Percentiles rank a stretch among this genome's conserved stretches.
phyloP scores from a whole-genome alignment of 1,139 yeast species.

The Trichomonascaceae sp. region DNA sequence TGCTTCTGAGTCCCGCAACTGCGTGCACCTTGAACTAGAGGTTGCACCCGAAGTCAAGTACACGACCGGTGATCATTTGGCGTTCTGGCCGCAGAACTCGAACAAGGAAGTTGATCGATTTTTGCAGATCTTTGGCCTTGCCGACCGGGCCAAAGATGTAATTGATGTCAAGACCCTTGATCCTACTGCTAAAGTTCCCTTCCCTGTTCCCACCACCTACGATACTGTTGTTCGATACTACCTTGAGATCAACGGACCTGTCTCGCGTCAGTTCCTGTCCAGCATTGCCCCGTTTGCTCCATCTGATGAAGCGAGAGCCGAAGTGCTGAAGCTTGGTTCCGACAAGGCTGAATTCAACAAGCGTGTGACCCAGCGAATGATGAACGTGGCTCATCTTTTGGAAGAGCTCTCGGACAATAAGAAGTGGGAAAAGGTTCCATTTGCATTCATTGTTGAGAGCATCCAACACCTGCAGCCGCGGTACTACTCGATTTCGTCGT shows the following conservation, averaged over 20 bases:
- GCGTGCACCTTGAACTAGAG: constrained; percentile 88
- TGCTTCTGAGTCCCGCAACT: constrained; percentile 50
- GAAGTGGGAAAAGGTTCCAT: constrained; percentile 68
- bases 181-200: constrained; percentile 60
- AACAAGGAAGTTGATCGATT: constrained; percentile 59
- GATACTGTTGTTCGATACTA: constrained; percentile 79
- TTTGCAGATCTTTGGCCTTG: constrained; percentile 48
- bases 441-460: constrained; percentile 71
- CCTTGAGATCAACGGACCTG: constrained; percentile 84
- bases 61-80: constrained; percentile 92
- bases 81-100: constrained; percentile 87
- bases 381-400: constrained; percentile 70
- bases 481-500: constrained; percentile 91
- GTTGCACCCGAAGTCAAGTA: constrained; percentile 68
- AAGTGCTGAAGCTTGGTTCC: constrained; percentile 43
- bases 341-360: constrained; percentile 58
- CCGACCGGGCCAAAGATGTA: constrained; percentile 39
- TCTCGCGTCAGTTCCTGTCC: constrained; percentile 76
- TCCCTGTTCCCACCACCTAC: constrained; percentile 85
- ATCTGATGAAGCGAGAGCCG: constrained; percentile 39
- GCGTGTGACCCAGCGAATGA: constrained; percentile 45
- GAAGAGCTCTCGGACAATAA: constrained; percentile 44
- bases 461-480: constrained; percentile 82
- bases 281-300: constrained; percentile 83
- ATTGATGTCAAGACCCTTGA: constrained; percentile 62